Conservation (phyloP, 305 asterid genomes). For the Fraxinus floribunda region DNA sequence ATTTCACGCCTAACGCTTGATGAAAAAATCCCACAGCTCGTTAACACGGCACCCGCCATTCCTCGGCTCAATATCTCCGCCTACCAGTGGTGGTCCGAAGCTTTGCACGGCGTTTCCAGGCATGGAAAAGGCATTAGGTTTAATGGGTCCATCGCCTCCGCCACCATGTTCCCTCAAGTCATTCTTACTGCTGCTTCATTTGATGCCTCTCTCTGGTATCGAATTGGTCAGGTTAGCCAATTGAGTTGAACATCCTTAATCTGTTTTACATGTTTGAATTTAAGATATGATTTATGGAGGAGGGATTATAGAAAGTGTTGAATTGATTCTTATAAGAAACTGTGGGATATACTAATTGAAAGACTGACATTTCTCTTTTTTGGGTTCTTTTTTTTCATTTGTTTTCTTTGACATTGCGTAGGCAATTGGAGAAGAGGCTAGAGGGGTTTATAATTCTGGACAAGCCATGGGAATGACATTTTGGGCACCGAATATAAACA, state of each 20-base stretch:
- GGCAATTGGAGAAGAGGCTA: constrained; percentile 70
- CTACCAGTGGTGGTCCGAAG: constrained; percentile 89
- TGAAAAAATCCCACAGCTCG: constrained; percentile 72
- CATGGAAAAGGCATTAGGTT: constrained; percentile 61
- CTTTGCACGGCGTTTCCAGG: constrained; percentile 64
- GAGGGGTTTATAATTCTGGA: constrained; percentile 69
- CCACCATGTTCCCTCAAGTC: constrained; percentile 75
- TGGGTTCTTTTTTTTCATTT: not conserved
- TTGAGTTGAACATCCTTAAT: not conserved
- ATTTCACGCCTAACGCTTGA: constrained; percentile 64
- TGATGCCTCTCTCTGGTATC: constrained; percentile 64
- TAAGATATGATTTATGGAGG: not conserved
- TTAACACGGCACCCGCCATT: constrained; percentile 55
- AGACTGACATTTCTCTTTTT: not conserved
- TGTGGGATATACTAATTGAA: not conserved
- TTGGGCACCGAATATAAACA: constrained; percentile 84
- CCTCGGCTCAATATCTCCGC: constrained; percentile 69
- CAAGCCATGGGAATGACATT: constrained; percentile 74
- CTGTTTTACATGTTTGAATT: not conserved
- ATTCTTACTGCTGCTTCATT: constrained; percentile 67
- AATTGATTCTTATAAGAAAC: not conserved
- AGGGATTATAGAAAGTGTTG: not conserved
- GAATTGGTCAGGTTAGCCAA: constrained; percentile 51
- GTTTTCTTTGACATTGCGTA: constrained; percentile 7
- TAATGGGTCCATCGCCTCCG: constrained; percentile 45